These are phyloP conservation scores for Allomyces macrogynus DNA, from an alignment of 192 early-diverging fungal genomes.

Conservation along the genomic window DNA sequence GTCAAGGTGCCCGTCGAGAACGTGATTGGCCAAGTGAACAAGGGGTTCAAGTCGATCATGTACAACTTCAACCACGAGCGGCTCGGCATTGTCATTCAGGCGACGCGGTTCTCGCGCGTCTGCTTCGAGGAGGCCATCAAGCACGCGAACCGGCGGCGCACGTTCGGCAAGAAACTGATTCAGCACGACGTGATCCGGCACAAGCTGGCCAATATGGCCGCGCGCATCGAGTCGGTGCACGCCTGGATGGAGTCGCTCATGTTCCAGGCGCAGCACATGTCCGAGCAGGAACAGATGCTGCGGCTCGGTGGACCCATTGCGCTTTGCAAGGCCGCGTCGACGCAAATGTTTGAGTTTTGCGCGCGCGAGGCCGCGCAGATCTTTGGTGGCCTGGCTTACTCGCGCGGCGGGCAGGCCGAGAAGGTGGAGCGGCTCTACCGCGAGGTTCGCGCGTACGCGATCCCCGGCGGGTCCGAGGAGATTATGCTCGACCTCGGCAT, in stretches of 20 bases:
- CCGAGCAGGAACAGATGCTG: conserved; percentile 39
- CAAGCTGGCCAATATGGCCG: conserved; percentile 62
- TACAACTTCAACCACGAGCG: conserved; percentile 65
- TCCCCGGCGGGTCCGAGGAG: conserved; percentile 71
- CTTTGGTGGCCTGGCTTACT: conserved; percentile 65
- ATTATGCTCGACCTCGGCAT: conserved; percentile 79
- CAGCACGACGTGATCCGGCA: conserved; percentile 68
- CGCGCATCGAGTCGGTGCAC: conserved; percentile 68
- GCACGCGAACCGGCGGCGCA: conserved; percentile 66
- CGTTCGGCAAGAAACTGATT: conserved; percentile 67
- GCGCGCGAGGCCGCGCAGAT: conserved; percentile 77
- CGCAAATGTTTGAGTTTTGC: conserved; percentile 72
- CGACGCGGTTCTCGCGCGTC: conserved; percentile 66
- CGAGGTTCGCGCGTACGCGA: conserved; percentile 64
- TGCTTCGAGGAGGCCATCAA: conserved; percentile 65
- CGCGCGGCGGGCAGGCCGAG: conserved; percentile 50
- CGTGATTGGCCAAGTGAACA: conserved; percentile 65
- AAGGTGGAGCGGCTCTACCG: conserved; percentile 67
- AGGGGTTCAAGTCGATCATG: conserved; percentile 52
- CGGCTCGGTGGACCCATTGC: conserved; percentile 73
- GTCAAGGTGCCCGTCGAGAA: conserved; percentile 75
- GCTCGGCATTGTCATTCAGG: conserved; percentile 65
- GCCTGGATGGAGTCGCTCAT: conserved; percentile 61
- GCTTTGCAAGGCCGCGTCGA: conserved; percentile 60
- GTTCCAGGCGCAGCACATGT: conserved; percentile 48